Conservation (phyloP, 345 rosid genomes). For the Geranium brycei region DNA sequence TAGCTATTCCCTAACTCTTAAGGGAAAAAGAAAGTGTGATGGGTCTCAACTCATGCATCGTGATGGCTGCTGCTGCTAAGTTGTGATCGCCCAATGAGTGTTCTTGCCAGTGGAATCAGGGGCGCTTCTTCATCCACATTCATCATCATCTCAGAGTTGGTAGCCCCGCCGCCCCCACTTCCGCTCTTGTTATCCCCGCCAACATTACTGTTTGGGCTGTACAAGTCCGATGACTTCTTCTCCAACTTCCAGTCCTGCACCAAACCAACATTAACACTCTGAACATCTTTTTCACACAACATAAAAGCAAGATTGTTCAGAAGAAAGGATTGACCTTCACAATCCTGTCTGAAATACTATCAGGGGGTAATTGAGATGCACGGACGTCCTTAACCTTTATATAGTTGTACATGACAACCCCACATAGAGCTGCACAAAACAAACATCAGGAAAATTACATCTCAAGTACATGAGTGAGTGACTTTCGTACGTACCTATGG, state of each 20-base stretch:
- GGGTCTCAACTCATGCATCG: too few species aligned
- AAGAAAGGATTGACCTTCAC: slow-evolving; percentile 43
- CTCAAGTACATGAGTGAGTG: neutral
- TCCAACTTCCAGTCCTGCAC: slow-evolving; percentile 83
- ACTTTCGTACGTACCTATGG: slow-evolving; percentile 45
- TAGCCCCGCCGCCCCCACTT: neutral
- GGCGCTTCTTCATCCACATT: slow-evolving; percentile 76
- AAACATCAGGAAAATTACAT: neutral
- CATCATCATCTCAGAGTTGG: slow-evolving; percentile 18
- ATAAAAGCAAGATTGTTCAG: neutral
- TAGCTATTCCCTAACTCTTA: too few species aligned
- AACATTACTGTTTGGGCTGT: slow-evolving; percentile 27
- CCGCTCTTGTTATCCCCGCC: slow-evolving; percentile 22
- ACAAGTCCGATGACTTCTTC: slow-evolving; percentile 85
- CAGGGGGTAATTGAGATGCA: slow-evolving; percentile 51
- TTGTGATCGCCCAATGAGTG: slow-evolving; percentile 75
- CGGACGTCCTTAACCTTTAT: slow-evolving; percentile 67
- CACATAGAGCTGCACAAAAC: slow-evolving; percentile 59
- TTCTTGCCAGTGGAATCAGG: slow-evolving; percentile 55
- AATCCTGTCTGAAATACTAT: slow-evolving; percentile 63
- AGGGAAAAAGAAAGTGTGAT: too few species aligned
- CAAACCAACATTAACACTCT: too few species aligned
- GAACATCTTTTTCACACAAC: neutral
- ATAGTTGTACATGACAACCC: slow-evolving; percentile 92
- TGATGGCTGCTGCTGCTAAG: slow-evolving; percentile 21